A percentile compares a stretch with the other conserved stretches of the same genome.
These are phyloP conservation scores for Escovopsis sp. DNA, from an alignment of 2,329 filamentous ascomycete genomes.

Conservation along the genomic window DNA sequence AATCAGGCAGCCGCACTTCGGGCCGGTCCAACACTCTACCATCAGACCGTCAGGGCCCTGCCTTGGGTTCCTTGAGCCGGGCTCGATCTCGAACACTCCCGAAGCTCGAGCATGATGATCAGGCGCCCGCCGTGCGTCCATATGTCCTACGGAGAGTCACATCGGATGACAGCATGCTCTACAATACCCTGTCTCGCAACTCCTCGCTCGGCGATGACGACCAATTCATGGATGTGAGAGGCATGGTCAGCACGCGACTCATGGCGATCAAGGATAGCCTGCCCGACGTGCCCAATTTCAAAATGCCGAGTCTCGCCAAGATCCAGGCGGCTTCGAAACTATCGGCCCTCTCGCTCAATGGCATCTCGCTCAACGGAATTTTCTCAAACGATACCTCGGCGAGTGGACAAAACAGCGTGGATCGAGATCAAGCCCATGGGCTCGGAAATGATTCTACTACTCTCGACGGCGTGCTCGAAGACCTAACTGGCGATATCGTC, in stretches of 20 bases:
- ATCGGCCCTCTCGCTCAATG: slow-evolving; percentile 19
- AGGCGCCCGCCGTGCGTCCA: slow-evolving; percentile 10
- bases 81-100: slow-evolving; percentile 2
- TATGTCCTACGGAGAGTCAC: slow-evolving; percentile 19
- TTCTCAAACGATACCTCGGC: slow-evolving; percentile 12
- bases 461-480: slow-evolving; percentile 44
- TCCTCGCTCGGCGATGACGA: slow-evolving; percentile 77
- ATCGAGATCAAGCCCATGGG: slow-evolving; percentile 6
- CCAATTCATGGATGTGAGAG: slow-evolving; percentile 63
- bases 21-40: not conserved
- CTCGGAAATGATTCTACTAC: slow-evolving; percentile 14
- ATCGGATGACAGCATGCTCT: slow-evolving; percentile 60
- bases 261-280: slow-evolving; percentile 85
- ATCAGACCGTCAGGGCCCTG: not conserved
- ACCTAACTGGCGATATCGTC: slow-evolving; percentile 71
- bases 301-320: slow-evolving; percentile 47
- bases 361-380: slow-evolving; percentile 3
- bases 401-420: slow-evolving; percentile 13
- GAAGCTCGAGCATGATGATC: not conserved
- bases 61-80: slow-evolving; percentile 1
- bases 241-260: slow-evolving; percentile 75
- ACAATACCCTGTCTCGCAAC: slow-evolving; percentile 58
- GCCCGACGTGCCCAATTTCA: slow-evolving; percentile 65
- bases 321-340: slow-evolving; percentile 23
- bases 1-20: slow-evolving; percentile 2